Percentiles rank a stretch among this genome's conserved stretches.
phyloP scores from a whole-genome alignment of 305 asterid genomes.

The Withania somnifera region DNA sequence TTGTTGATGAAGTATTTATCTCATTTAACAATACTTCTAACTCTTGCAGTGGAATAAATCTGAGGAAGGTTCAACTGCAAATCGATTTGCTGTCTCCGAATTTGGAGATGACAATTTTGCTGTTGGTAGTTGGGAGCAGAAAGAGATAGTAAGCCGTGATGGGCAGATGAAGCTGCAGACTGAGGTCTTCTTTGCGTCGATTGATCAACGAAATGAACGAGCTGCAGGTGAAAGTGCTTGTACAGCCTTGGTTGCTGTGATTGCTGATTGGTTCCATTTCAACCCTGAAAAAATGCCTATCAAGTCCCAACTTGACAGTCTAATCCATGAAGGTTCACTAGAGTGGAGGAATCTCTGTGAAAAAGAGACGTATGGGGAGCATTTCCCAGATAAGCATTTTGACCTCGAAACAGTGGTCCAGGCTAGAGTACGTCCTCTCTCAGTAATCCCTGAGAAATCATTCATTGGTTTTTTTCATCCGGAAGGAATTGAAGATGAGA shows the following conservation, averaged over 20 bases:
- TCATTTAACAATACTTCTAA: background rate
- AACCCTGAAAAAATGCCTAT: slow-evolving; percentile 47
- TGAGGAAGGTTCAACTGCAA: slow-evolving; percentile 16
- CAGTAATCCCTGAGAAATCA: slow-evolving; percentile 49
- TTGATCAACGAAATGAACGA: slow-evolving; percentile 65
- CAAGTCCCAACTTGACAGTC: slow-evolving; percentile 66
- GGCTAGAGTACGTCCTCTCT: slow-evolving; percentile 52
- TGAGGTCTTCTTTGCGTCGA: slow-evolving; percentile 63
- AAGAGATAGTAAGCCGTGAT: slow-evolving; percentile 61
- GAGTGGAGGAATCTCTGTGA: slow-evolving; percentile 82
- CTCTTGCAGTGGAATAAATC: slow-evolving; percentile 18
- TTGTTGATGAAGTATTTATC: background rate
- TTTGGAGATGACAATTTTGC: slow-evolving; percentile 63
- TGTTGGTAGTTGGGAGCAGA: slow-evolving; percentile 60
- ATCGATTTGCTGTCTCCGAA: slow-evolving; percentile 18
- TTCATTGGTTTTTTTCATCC: slow-evolving; percentile 72
- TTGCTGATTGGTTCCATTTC: slow-evolving; percentile 60
- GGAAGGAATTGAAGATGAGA: slow-evolving; percentile 45
- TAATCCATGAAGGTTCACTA: slow-evolving; percentile 68
- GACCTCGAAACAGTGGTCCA: slow-evolving; percentile 67
- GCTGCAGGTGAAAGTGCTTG: slow-evolving; percentile 89
- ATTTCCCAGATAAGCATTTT: slow-evolving; percentile 74
- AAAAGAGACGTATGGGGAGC: slow-evolving; percentile 31
- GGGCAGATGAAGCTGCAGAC: slow-evolving; percentile 57
- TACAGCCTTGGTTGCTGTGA: slow-evolving; percentile 66